Conservation (phyloP, 139 green algal genomes). For the Haematococcus sp. region DNA sequence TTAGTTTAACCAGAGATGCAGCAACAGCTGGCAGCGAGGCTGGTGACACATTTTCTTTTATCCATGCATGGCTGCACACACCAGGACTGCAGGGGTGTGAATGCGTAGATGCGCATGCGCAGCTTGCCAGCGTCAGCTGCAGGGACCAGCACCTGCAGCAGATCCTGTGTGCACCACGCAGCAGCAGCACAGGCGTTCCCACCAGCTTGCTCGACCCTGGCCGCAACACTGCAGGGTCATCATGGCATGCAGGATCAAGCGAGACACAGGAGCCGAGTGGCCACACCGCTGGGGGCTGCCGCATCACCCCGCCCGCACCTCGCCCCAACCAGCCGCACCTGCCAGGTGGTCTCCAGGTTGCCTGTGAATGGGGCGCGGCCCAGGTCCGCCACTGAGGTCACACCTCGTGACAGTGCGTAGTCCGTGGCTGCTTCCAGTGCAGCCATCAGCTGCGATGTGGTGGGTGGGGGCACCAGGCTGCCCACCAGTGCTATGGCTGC, state of each 20-base stretch:
- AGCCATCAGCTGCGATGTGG: background rate
- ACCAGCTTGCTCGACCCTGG: too few relatives aligned
- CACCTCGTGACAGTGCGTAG: slow-evolving; percentile 45
- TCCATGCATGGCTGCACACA: too few relatives aligned
- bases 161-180: slow-evolving; percentile 37
- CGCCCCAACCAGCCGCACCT: slow-evolving; percentile 8
- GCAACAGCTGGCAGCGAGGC: too few relatives aligned
- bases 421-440: slow-evolving; percentile 39
- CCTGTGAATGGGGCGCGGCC: slow-evolving; percentile 37
- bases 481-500: slow-evolving; percentile 28
- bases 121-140: slow-evolving; percentile 40
- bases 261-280: too few relatives aligned
- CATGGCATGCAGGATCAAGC: too few relatives aligned
- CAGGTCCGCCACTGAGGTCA: slow-evolving; percentile 70
- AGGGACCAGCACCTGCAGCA: slow-evolving; percentile 54
- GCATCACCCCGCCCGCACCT: too few relatives aligned
- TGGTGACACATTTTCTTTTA: too few relatives aligned
- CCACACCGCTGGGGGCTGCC: too few relatives aligned
- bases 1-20: too few relatives aligned
- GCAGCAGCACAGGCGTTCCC: background rate
- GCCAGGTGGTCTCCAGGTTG: slow-evolving; percentile 33
- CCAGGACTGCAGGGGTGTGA: slow-evolving; percentile 8
- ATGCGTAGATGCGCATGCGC: slow-evolving; percentile 15
- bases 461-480: slow-evolving; percentile 13
- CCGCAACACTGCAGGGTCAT: background rate